phyloP scores from a whole-genome alignment of 2,329 filamentous ascomycete genomes.

The Ceratocystis albifundus region DNA sequence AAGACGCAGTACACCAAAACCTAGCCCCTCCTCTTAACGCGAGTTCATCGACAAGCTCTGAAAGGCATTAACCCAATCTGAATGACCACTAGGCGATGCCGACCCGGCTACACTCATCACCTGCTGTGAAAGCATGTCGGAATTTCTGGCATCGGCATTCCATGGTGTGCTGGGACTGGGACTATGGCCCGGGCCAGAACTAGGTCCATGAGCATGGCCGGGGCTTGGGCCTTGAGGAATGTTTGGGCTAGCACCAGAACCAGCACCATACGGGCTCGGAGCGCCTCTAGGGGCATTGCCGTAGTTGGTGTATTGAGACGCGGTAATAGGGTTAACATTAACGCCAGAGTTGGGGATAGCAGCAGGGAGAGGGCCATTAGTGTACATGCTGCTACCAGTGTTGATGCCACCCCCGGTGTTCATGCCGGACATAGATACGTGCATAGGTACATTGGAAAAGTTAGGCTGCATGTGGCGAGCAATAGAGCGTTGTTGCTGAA shows the following conservation, averaged over 20 bases:
- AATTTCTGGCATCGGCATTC: slow-evolving; percentile 6
- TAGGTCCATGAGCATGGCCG: not conserved
- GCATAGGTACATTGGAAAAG: slow-evolving; percentile 2
- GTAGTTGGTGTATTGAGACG: slow-evolving; percentile 15
- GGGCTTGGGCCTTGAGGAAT: not conserved
- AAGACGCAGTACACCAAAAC: not conserved
- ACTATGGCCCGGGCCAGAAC: not conserved
- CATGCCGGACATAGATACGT: slow-evolving; percentile 8
- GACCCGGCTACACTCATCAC: slow-evolving; percentile 8
- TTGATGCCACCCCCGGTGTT: not conserved
- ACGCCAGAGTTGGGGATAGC: not conserved
- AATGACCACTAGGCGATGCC: slow-evolving; percentile 30
- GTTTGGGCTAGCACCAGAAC: not conserved
- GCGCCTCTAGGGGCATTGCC: slow-evolving; percentile 17
- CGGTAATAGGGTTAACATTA: slow-evolving; percentile 3
- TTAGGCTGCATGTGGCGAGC: slow-evolving; percentile 6
- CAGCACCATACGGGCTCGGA: slow-evolving; percentile 19
- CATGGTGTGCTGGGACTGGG: slow-evolving; percentile 7
- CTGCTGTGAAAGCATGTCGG: slow-evolving; percentile 18
- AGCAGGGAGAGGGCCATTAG: not conserved
- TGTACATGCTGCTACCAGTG: not conserved
- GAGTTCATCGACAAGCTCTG: slow-evolving; percentile 63
- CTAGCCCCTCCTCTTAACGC: slow-evolving; percentile 32
- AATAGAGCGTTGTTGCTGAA: not conserved
- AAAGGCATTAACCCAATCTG: slow-evolving; percentile 53